Evolutionary conservation across 2,329 filamentous ascomycete genomes (phyloP).

Genomic region (Pseudogymnoascus sp.): DNA sequence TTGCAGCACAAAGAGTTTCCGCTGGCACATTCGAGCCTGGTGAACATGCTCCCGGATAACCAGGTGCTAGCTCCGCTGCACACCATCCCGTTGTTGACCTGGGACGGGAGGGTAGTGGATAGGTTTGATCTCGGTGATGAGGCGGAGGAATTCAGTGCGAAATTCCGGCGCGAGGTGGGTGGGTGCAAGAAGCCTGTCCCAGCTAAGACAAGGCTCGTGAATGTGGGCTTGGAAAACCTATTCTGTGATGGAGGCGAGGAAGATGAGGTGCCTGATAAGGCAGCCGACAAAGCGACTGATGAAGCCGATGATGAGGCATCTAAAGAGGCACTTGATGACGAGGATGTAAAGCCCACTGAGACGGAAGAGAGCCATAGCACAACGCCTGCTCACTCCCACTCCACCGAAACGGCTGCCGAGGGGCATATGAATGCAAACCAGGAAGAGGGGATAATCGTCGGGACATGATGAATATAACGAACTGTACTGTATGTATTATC

Average conservation of each 20-base stretch:
- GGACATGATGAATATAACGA: not conserved
- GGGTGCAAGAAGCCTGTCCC: conserved; percentile 43
- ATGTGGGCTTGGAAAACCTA: not conserved
- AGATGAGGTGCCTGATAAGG: conserved; percentile 17
- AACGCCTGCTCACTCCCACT: not conserved
- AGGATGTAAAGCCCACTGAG: not conserved
- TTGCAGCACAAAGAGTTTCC: conserved; percentile 25
- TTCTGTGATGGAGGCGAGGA: conserved; percentile 9
- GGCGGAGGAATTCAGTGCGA: conserved; percentile 46
- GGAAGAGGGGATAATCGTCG: not conserved
- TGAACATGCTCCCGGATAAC: conserved; percentile 42
- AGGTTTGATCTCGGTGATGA: conserved; percentile 36
- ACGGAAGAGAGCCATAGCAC: not conserved
- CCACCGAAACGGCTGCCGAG: not conserved
- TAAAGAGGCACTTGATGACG: not conserved
- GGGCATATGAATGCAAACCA: not conserved
- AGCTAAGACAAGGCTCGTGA: not conserved
- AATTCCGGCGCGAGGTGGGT: conserved; percentile 62
- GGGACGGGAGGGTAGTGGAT: conserved; percentile 50
- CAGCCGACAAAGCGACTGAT: conserved; percentile 16
- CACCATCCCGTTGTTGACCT: conserved; percentile 54
- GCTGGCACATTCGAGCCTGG: conserved; percentile 42
- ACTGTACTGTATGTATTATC: conserved; percentile 9
- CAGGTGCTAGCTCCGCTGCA: conserved; percentile 39
- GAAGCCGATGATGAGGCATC: not conserved